A percentile compares a stretch with the other conserved stretches of the same genome.
phyloP scores from a whole-genome alignment of 805 yeast species.

The Candida patagonica region DNA sequence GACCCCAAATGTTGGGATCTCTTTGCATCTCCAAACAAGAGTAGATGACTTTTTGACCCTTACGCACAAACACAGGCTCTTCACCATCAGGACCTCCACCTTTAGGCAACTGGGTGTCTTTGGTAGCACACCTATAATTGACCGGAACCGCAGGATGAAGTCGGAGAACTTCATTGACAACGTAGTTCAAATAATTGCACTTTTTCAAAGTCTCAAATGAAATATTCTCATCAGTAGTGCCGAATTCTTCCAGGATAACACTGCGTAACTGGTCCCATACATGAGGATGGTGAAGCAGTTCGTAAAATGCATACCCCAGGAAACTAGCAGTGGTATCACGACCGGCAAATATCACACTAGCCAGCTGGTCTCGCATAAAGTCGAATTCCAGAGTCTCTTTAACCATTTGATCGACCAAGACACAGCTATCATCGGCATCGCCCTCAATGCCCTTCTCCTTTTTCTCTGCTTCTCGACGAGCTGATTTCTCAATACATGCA shows the following conservation, averaged over 20 bases:
- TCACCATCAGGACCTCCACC: conserved; percentile 40
- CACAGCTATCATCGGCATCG: conserved; percentile 30
- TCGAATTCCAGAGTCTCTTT: conserved; percentile 40
- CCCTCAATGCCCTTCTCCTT: conserved; percentile 8
- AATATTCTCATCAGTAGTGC: conserved; percentile 21
- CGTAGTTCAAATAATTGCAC: conserved; percentile 38
- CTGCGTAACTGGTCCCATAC: conserved; percentile 29
- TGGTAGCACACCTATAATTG: conserved; percentile 38
- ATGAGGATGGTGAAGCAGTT: conserved; percentile 34
- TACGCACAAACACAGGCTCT: conserved; percentile 33
- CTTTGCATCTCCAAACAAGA: conserved; percentile 38
- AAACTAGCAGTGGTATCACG: conserved; percentile 48
- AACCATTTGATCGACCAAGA: conserved; percentile 40
- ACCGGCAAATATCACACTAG: conserved; percentile 45
- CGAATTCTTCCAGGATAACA: conserved; percentile 31
- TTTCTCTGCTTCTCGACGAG: conserved; percentile 15
- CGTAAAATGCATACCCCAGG: conserved; percentile 37
- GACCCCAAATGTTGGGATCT: conserved; percentile 33
- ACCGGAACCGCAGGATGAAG: conserved; percentile 44
- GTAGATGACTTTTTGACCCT: conserved; percentile 37
- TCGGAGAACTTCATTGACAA: conserved; percentile 41
- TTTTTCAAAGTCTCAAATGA: conserved; percentile 42
- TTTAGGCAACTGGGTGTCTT: conserved; percentile 39
- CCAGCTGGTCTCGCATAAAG: conserved; percentile 40
- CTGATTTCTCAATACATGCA: conserved; percentile 33